Percentiles rank a stretch among this genome's conserved stretches.
phyloP scores from a whole-genome alignment of 2,329 filamentous ascomycete species.

The Colletotrichum endophyticum region DNA sequence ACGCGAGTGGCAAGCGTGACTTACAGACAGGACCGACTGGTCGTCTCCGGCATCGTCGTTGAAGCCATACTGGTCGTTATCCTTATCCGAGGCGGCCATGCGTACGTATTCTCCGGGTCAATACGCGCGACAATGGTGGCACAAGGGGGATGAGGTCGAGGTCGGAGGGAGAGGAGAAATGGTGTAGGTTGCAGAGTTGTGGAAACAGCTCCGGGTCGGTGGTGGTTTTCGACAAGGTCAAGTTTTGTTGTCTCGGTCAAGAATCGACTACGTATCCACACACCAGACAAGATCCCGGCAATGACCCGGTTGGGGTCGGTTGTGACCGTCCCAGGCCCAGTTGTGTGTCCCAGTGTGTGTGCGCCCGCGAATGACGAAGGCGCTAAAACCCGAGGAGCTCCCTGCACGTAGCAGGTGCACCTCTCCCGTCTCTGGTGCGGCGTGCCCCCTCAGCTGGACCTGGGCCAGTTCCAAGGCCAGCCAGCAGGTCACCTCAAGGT shows the following conservation, averaged over 20 bases:
- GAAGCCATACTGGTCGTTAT: conserved; percentile 48
- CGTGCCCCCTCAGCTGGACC: neutral
- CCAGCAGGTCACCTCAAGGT: neutral
- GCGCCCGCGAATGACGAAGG: conserved; percentile 1
- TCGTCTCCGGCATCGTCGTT: conserved; percentile 53
- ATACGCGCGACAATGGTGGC: conserved; percentile 17
- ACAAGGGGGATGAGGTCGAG: neutral
- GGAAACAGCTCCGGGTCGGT: neutral
- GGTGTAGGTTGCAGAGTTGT: neutral
- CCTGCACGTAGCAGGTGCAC: conserved; percentile 1
- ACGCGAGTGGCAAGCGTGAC: conserved; percentile 15
- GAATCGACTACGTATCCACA: conserved; percentile 21
- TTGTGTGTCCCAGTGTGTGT: neutral
- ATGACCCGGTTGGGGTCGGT: conserved; percentile 4
- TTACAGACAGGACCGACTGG: conserved; percentile 48
- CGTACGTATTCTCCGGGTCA: conserved; percentile 17
- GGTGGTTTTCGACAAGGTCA: conserved; percentile 15
- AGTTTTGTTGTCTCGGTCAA: conserved; percentile 22
- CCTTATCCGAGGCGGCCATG: conserved; percentile 49
- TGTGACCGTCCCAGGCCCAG: neutral
- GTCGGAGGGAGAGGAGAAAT: neutral
- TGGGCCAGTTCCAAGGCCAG: neutral
- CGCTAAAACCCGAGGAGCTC: conserved; percentile 12
- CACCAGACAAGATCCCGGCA: conserved; percentile 7
- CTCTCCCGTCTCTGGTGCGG: neutral